A percentile compares a stretch with the other conserved stretches of the same genome.
phyloP scores from a whole-genome alignment of 352 stramenopile species.

The Phytophthora melonis region DNA sequence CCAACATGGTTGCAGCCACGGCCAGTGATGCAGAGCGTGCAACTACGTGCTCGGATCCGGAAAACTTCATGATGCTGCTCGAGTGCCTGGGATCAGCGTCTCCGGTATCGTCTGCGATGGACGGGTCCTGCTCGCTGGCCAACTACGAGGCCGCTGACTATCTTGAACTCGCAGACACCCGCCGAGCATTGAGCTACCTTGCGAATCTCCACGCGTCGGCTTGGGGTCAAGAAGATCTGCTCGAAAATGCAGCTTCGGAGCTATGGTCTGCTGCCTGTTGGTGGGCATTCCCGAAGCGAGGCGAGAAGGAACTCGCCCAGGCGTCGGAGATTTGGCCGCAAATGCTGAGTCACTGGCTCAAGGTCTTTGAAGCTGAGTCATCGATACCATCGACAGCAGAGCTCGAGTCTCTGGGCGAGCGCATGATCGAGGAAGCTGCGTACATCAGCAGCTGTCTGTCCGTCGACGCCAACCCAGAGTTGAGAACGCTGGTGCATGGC shows the following conservation, averaged over 20 bases:
- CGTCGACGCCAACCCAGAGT: constrained; percentile 17
- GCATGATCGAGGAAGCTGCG: constrained; percentile 54
- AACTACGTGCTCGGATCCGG: constrained; percentile 25
- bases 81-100: constrained; percentile 44
- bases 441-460: constrained; percentile 64
- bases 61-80: constrained; percentile 67
- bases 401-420: constrained; percentile 44
- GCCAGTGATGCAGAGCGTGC: constrained; percentile 3
- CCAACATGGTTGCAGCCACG: constrained; percentile 22
- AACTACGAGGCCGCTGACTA: constrained; percentile 51
- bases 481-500: constrained; percentile 66
- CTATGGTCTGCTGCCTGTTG: constrained; percentile 60
- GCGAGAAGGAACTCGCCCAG: constrained; percentile 48
- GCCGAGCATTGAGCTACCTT: constrained; percentile 57
- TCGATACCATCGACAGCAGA: constrained; percentile 22
- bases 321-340: constrained; percentile 51
- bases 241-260: constrained; percentile 34
- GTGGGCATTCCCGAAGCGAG: constrained; percentile 74
- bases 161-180: constrained; percentile 45
- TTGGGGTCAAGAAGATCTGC: constrained; percentile 39
- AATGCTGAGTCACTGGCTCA: constrained; percentile 45
- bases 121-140: constrained; percentile 13
- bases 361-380: constrained; percentile 23
- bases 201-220: constrained; percentile 55
- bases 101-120: constrained; percentile 1